Conservation (phyloP, 495 filamentous ascomycete species). For the Tirmania nivea region DNA sequence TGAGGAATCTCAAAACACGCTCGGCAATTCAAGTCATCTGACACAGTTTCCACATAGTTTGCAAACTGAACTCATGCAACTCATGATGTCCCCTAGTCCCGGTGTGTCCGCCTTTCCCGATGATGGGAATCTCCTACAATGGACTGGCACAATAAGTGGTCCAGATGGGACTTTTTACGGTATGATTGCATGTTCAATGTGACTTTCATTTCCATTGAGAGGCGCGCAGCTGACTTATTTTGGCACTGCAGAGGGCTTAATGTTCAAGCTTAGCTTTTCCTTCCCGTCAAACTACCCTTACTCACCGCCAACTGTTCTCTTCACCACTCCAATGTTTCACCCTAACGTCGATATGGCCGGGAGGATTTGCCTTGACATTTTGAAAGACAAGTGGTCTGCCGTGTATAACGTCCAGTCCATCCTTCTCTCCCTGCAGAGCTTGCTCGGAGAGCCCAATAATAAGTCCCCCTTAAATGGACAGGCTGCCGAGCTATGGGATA, state of each 20-base stretch:
- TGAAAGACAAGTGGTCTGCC: constrained; percentile 93
- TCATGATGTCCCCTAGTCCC: constrained; percentile 86
- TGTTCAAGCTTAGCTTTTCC: constrained; percentile 77
- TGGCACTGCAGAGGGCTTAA: constrained; percentile 31
- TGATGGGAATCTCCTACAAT: constrained; percentile 72
- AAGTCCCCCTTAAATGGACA: constrained; percentile 89
- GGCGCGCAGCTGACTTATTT: not conserved
- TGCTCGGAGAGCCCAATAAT: constrained; percentile 94
- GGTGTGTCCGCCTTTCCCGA: constrained; percentile 91
- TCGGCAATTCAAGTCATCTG: too few relatives aligned
- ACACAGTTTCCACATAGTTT: constrained; percentile 31
- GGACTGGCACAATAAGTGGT: constrained; percentile 84
- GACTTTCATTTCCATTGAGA: not conserved
- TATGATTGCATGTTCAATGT: not conserved
- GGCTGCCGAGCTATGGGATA: constrained; percentile 90
- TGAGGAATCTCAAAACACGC: too few relatives aligned
- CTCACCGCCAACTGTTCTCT: constrained; percentile 74
- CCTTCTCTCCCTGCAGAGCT: constrained; percentile 76
- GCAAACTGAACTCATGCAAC: constrained; percentile 89
- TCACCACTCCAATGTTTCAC: constrained; percentile 85
- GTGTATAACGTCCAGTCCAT: constrained; percentile 91
- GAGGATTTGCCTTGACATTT: constrained; percentile 83
- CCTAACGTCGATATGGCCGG: constrained; percentile 87
- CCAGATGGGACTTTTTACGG: constrained; percentile 83
- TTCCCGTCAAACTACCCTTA: constrained; percentile 92